Evolutionary conservation across 2,329 filamentous ascomycete species (phyloP).

Genomic region (Setomelanomma holmii): DNA sequence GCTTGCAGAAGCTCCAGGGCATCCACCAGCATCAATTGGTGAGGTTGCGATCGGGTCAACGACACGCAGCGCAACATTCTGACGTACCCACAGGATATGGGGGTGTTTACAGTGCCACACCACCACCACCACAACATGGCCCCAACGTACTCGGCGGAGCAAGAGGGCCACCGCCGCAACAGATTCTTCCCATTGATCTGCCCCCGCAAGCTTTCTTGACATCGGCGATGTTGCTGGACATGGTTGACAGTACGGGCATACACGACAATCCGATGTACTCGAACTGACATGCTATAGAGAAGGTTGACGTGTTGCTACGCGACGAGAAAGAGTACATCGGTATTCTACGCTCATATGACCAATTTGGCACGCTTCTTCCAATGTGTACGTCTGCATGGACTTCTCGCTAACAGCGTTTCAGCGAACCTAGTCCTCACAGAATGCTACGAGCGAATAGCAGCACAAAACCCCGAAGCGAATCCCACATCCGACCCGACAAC

Average conservation of each 20-base stretch:
- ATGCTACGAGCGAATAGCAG: slow-evolving; percentile 87
- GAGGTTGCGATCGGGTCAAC: slow-evolving; percentile 8
- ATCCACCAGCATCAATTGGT: slow-evolving; percentile 37
- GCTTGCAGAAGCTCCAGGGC: slow-evolving; percentile 29
- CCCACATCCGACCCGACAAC: slow-evolving; percentile 26
- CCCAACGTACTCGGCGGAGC: slow-evolving; percentile 40
- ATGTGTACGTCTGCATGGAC: not conserved
- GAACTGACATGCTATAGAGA: slow-evolving; percentile 69
- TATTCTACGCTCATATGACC: slow-evolving; percentile 93
- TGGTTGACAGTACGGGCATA: slow-evolving; percentile 81
- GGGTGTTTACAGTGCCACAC: slow-evolving; percentile 48
- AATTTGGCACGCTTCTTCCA: slow-evolving; percentile 73
- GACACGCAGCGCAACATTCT: slow-evolving; percentile 15
- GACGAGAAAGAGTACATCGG: slow-evolving; percentile 95
- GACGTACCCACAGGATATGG: slow-evolving; percentile 38
- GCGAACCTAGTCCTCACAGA: slow-evolving; percentile 95
- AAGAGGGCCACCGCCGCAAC: slow-evolving; percentile 27
- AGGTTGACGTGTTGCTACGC: slow-evolving; percentile 87
- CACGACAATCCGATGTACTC: slow-evolving; percentile 4
- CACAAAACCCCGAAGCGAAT: slow-evolving; percentile 54
- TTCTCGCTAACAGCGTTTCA: slow-evolving; percentile 48
- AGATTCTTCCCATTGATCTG: slow-evolving; percentile 53
- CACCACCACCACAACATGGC: slow-evolving; percentile 61
- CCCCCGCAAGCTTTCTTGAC: slow-evolving; percentile 99
- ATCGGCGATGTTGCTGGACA: slow-evolving; percentile 89